A percentile compares a stretch with the other conserved stretches of the same genome.
phyloP scores from a whole-genome alignment of 2,329 filamentous ascomycete genomes.

The Zalaria obscura region DNA sequence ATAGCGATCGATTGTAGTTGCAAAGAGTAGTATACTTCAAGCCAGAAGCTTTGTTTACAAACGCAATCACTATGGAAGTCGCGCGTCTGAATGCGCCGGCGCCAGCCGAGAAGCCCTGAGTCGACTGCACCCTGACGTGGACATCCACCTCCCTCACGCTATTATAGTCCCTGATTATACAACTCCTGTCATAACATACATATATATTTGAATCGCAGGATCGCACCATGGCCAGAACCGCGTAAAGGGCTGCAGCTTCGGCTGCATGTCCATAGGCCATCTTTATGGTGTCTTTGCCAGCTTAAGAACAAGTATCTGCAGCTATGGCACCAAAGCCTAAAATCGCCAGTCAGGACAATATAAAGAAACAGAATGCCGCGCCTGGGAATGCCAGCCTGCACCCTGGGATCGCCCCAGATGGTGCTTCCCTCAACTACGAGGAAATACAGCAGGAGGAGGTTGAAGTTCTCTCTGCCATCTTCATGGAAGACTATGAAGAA shows the following conservation, averaged over 20 bases:
- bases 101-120: no score
- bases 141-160: no score
- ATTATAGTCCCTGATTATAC: no score
- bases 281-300: conserved; percentile 3
- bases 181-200: no score
- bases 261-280: conserved; percentile 23
- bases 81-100: no score
- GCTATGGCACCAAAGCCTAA: conserved; percentile 28
- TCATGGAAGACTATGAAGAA: conserved; percentile 73
- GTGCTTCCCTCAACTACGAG: conserved; percentile 49
- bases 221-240: conserved; percentile 13
- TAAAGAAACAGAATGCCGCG: conserved; percentile 12
- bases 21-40: background rate
- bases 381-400: conserved; percentile 6
- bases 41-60: background rate
- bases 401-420: conserved; percentile 3
- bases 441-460: conserved; percentile 82
- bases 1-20: no score
- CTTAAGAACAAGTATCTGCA: conserved; percentile 11
- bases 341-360: conserved; percentile 18
- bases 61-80: no score
- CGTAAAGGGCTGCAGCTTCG: conserved; percentile 32
- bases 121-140: no score
- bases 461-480: conserved; percentile 74
- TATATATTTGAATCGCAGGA: no score